phyloP scores from a whole-genome alignment of 75 land plant species.

The Pinus tabuliformis region DNA sequence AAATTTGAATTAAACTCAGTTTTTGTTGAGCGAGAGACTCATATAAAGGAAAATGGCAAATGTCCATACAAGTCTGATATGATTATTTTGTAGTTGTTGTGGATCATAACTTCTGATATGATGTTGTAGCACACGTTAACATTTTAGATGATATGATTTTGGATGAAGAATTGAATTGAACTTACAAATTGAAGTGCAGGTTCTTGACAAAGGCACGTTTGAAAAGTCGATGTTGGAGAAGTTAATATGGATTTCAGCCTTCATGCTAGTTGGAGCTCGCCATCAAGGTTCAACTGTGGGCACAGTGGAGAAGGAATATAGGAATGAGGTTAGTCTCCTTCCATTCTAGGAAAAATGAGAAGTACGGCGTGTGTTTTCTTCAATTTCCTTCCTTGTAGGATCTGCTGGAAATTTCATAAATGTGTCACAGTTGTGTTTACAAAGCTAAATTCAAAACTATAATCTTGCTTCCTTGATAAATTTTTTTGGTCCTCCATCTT shows the following conservation, averaged over 20 bases:
- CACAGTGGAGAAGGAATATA: conserved; percentile 72
- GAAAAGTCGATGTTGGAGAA: conserved; percentile 94
- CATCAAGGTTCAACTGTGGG: conserved; percentile 99
- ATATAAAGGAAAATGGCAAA: not conserved
- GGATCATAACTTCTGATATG: not conserved
- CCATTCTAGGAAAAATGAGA: too few relatives aligned
- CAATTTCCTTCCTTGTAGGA: too few relatives aligned
- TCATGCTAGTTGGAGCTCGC: conserved; percentile 97
- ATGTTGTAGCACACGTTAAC: not conserved
- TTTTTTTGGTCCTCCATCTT: too few relatives aligned
- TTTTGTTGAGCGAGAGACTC: not conserved
- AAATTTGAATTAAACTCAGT: too few relatives aligned
- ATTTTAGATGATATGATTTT: not conserved
- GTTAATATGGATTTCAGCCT: conserved; percentile 94
- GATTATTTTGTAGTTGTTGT: not conserved
- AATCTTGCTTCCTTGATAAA: too few relatives aligned
- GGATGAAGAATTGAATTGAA: not conserved
- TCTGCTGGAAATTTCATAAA: too few relatives aligned
- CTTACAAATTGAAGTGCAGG: conserved; percentile 31
- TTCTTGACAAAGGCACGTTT: conserved; percentile 73
- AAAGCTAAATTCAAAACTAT: too few relatives aligned
- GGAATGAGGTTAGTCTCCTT: conserved; percentile 58
- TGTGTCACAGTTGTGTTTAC: too few relatives aligned
- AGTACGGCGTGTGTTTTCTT: too few relatives aligned
- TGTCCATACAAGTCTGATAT: not conserved